A percentile compares a stretch with the other conserved stretches of the same genome.
These are phyloP conservation scores for Pseudocohnilembus persalinus DNA, from an alignment of 169 alveolate genomes.

Conservation along the genomic window DNA sequence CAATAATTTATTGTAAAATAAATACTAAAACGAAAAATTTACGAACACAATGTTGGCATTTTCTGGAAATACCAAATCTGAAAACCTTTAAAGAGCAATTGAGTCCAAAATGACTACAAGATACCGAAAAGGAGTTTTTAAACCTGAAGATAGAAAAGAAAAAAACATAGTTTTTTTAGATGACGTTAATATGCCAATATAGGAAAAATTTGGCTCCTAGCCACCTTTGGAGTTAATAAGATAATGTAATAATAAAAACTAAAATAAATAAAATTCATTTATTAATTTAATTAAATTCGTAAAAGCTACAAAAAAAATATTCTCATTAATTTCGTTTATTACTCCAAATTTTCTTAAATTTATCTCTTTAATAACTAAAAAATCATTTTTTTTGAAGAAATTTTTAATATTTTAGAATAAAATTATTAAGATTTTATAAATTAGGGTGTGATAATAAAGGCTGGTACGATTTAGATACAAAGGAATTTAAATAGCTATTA, in stretches of 20 bases:
- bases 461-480: constrained; percentile 74
- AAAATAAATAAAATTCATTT: too few relatives aligned
- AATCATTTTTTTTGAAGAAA: background rate
- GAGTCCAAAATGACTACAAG: constrained; percentile 79
- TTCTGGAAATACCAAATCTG: constrained; percentile 84
- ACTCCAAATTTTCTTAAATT: too few relatives aligned
- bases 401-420: too few relatives aligned
- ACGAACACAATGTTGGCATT: constrained; percentile 68
- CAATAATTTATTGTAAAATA: constrained; percentile 41
- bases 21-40: constrained; percentile 56
- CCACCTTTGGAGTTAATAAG: constrained; percentile 94
- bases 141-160: constrained; percentile 88
- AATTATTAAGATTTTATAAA: constrained; percentile 53
- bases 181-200: constrained; percentile 93
- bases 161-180: constrained; percentile 91
- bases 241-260: constrained; percentile 75
- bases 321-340: too few relatives aligned
- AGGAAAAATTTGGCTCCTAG: constrained; percentile 94
- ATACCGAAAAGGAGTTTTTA: constrained; percentile 89
- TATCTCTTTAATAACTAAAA: too few relatives aligned
- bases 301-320: too few relatives aligned
- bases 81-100: constrained; percentile 73
- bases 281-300: too few relatives aligned
- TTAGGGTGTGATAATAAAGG: constrained; percentile 77
- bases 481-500: constrained; percentile 66